Evolutionary conservation across 2,329 filamentous ascomycete species (phyloP).

Genomic region (Ceratocystis papillata): DNA sequence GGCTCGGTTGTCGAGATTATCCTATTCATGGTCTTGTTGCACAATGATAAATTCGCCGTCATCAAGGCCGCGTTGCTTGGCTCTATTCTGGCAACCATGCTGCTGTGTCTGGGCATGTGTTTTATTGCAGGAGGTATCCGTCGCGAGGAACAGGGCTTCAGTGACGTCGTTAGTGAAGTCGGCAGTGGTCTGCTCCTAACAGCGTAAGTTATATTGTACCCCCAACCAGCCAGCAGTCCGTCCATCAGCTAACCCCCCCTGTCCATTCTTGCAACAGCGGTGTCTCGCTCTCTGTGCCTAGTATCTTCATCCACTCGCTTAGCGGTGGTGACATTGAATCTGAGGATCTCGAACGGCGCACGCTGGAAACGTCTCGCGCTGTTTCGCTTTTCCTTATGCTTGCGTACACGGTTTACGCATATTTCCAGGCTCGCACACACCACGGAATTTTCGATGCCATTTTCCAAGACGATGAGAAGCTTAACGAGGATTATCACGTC

Average conservation of each 20-base stretch:
- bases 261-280: constrained; percentile 28
- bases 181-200: constrained; percentile 67
- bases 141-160: constrained; percentile 59
- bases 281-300: constrained; percentile 37
- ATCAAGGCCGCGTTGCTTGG: constrained; percentile 76
- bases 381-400: constrained; percentile 60
- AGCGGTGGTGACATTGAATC: constrained; percentile 27
- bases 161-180: constrained; percentile 65
- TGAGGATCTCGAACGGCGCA: constrained; percentile 39
- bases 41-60: constrained; percentile 48
- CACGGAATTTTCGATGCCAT: constrained; percentile 67
- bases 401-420: constrained; percentile 55
- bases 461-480: constrained; percentile 58
- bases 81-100: constrained; percentile 69
- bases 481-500: constrained; percentile 52
- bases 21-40: constrained; percentile 66
- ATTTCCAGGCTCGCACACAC: constrained; percentile 66
- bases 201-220: constrained; percentile 45
- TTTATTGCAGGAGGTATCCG: constrained; percentile 66
- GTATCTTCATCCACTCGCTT: constrained; percentile 46
- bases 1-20: constrained; percentile 73
- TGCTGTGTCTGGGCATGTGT: constrained; percentile 68
- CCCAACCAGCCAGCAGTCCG: not conserved
- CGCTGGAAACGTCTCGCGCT: constrained; percentile 57
- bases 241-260: constrained; percentile 1